phyloP scores from a whole-genome alignment of 306 rosid genomes.

The Prunus mume region DNA sequence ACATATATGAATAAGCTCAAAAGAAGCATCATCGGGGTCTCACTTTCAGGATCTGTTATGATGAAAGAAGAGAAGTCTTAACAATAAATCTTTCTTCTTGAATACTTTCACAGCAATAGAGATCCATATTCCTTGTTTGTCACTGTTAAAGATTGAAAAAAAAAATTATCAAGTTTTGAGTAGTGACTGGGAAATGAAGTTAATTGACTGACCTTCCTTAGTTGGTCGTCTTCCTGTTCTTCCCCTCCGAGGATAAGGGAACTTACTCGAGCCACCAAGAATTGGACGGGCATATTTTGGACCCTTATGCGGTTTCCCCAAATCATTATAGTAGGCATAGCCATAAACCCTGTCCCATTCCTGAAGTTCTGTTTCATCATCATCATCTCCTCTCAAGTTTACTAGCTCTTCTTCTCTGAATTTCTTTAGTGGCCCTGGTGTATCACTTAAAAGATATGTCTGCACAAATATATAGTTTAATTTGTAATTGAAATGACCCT shows the following conservation, averaged over 20 bases:
- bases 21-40: constrained; percentile 46
- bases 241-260: constrained; percentile 86
- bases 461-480: constrained; percentile 25
- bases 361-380: constrained; percentile 35
- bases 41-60: constrained; percentile 49
- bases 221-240: constrained; percentile 67
- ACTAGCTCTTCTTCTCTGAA: constrained; percentile 65
- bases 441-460: constrained; percentile 67
- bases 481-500: neutral
- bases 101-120: too few species aligned
- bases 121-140: neutral
- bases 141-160: neutral
- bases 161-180: neutral
- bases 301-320: constrained; percentile 56
- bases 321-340: constrained; percentile 70
- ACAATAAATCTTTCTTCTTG: neutral
- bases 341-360: constrained; percentile 85
- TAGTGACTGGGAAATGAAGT: neutral
- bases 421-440: constrained; percentile 57
- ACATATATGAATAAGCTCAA: constrained; percentile 70
- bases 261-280: constrained; percentile 70
- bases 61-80: neutral
- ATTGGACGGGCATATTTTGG: constrained; percentile 52
- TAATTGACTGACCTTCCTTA: constrained; percentile 41
- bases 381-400: constrained; percentile 55